These are phyloP conservation scores for Colletotrichum euphorbiae DNA, from an alignment of 2,329 filamentous ascomycete species.

Conservation along the genomic window DNA sequence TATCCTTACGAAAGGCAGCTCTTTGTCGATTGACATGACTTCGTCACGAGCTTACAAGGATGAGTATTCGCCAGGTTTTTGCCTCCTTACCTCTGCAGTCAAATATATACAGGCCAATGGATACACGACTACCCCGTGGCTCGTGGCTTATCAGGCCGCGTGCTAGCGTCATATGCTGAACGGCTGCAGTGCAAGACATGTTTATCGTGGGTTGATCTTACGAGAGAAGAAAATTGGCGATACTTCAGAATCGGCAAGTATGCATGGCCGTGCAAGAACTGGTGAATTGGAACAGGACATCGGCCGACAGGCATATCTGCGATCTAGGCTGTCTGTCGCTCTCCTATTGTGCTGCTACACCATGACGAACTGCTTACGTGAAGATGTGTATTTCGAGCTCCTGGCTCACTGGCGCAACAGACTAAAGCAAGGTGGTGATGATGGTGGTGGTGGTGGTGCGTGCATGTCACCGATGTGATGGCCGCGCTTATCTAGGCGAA, in stretches of 20 bases:
- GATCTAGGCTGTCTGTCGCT: background rate
- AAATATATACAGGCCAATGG: background rate
- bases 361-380: background rate
- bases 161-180: constrained; percentile 26
- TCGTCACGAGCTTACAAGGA: background rate
- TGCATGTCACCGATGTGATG: constrained; percentile 21
- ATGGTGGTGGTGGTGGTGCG: background rate
- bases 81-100: background rate
- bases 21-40: too few species aligned
- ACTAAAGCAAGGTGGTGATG: constrained; percentile 5
- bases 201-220: constrained; percentile 9
- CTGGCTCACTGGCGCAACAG: background rate
- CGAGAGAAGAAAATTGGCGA: background rate
- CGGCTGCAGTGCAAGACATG: background rate
- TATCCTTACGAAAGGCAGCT: too few species aligned
- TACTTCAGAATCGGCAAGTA: background rate
- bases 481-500: constrained; percentile 21
- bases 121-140: constrained; percentile 2
- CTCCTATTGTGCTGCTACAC: constrained; percentile 1
- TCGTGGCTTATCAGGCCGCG: constrained; percentile 9
- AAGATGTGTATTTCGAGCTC: background rate
- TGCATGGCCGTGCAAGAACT: background rate
- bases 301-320: background rate
- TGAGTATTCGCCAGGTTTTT: background rate
- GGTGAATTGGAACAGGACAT: background rate